Evolutionary conservation across 371 early-diverging fungal genomes (phyloP).

Genomic region (Apophysomyces ossiformis): DNA sequence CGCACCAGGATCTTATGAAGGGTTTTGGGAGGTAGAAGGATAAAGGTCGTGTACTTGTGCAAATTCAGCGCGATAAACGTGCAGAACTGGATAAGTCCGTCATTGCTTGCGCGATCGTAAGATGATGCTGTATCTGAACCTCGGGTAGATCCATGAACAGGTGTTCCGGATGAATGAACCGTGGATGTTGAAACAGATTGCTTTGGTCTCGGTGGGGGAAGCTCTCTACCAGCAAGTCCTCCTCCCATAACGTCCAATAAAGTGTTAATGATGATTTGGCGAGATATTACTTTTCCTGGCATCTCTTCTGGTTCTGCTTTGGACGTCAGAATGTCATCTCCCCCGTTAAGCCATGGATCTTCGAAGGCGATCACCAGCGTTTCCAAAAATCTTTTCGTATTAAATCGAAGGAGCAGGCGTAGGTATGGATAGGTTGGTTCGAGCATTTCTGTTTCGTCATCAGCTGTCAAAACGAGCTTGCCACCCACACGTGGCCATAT

Average conservation of each 20-base stretch:
- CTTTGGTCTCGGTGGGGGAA: slow-evolving; percentile 38
- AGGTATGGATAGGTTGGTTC: slow-evolving; percentile 82
- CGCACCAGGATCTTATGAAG: slow-evolving; percentile 63
- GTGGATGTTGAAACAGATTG: slow-evolving; percentile 37
- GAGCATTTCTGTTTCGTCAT: slow-evolving; percentile 56
- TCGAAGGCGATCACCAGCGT: slow-evolving; percentile 72
- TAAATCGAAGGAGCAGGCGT: slow-evolving; percentile 66
- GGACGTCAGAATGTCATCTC: slow-evolving; percentile 54
- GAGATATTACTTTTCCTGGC: slow-evolving; percentile 67
- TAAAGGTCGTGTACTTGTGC: slow-evolving; percentile 67
- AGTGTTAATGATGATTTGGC: slow-evolving; percentile 79
- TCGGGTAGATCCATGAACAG: slow-evolving; percentile 23
- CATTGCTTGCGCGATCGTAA: slow-evolving; percentile 31
- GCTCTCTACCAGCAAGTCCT: slow-evolving; percentile 36
- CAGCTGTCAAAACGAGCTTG: slow-evolving; percentile 60
- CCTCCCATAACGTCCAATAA: slow-evolving; percentile 65
- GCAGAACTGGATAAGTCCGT: slow-evolving; percentile 62
- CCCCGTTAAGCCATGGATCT: slow-evolving; percentile 72
- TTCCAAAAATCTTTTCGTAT: slow-evolving; percentile 69
- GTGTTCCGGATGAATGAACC: not conserved
- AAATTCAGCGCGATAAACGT: slow-evolving; percentile 72
- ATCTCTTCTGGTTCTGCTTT: slow-evolving; percentile 64
- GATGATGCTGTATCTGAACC: slow-evolving; percentile 7
- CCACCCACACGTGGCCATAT: slow-evolving; percentile 75
- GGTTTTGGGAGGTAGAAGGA: slow-evolving; percentile 62